These are phyloP conservation scores for Stephania japonica DNA, from an alignment of 164 flowering plant genomes.

Conservation along the genomic window DNA sequence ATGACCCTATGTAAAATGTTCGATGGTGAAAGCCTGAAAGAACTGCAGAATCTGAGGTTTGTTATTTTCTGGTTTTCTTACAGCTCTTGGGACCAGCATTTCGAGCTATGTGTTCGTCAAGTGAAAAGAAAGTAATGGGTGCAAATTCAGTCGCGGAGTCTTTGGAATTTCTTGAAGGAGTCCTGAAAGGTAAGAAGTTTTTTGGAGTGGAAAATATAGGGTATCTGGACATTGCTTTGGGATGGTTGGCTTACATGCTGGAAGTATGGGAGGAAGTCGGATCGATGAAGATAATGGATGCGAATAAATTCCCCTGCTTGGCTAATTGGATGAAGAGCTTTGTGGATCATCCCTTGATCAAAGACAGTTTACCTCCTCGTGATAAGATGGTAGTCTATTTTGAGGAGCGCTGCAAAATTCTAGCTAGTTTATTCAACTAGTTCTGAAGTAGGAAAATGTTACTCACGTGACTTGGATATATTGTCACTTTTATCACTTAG, in stretches of 20 bases:
- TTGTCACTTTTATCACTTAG: too few species aligned
- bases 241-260: background rate
- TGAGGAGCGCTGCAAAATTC: background rate
- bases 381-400: constrained; percentile 3
- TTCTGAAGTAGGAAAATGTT: too few species aligned
- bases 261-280: background rate
- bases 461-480: too few species aligned
- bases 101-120: too few species aligned
- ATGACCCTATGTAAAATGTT: too few species aligned
- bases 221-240: constrained; percentile 6
- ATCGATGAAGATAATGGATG: background rate
- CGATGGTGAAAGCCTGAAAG: too few species aligned
- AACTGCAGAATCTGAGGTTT: too few species aligned
- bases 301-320: constrained; percentile 2
- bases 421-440: too few species aligned
- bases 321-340: constrained; percentile 7
- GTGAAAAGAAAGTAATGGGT: background rate
- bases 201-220: constrained; percentile 8
- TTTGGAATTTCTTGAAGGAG: background rate
- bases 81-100: too few species aligned
- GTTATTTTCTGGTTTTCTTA: too few species aligned
- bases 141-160: background rate
- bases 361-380: background rate
- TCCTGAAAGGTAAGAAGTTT: constrained; percentile 4
- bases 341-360: background rate